phyloP scores from a whole-genome alignment of 768 basidiomycete species.

The Pisolithus marmoratus region DNA sequence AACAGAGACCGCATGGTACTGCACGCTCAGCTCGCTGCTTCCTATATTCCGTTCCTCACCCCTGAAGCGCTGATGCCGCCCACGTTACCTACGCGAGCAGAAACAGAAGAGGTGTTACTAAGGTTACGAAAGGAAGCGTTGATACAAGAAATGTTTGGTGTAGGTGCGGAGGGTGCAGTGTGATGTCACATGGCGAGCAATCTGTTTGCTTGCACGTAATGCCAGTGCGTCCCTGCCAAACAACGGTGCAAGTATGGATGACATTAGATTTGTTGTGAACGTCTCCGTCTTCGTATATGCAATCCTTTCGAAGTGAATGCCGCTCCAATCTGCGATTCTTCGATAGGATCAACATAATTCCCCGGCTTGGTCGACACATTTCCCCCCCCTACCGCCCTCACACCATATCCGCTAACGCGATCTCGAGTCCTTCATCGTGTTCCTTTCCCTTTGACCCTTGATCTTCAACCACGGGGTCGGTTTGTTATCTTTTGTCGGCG shows the following conservation, averaged over 20 bases:
- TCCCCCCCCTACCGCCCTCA: too few relatives aligned
- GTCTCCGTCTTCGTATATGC: too few relatives aligned
- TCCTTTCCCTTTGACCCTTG: constrained; percentile 38
- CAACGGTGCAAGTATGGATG: too few relatives aligned
- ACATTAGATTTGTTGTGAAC: too few relatives aligned
- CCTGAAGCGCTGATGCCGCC: constrained; percentile 70
- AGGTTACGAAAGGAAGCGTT: constrained; percentile 74
- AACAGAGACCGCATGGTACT: constrained; percentile 19
- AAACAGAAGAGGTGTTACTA: constrained; percentile 76
- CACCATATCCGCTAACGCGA: neutral
- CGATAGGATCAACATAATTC: too few relatives aligned
- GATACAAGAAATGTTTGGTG: constrained; percentile 74
- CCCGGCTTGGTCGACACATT: too few relatives aligned
- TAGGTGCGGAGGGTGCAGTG: constrained; percentile 8
- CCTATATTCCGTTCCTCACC: constrained; percentile 71
- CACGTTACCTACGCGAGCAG: constrained; percentile 64
- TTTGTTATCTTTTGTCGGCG: constrained; percentile 58
- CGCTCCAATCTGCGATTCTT: too few relatives aligned
- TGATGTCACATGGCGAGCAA: too few relatives aligned
- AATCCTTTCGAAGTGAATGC: too few relatives aligned
- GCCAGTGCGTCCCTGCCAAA: too few relatives aligned
- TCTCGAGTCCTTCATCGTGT: constrained; percentile 12
- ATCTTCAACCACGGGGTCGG: constrained; percentile 66
- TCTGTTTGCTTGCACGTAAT: too few relatives aligned
- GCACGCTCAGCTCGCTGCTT: constrained; percentile 53